A percentile compares a stretch with the other conserved stretches of the same genome.
Evolutionary conservation across 2,329 filamentous ascomycete genomes (phyloP).

Genomic region (Colletotrichum caudatum): DNA sequence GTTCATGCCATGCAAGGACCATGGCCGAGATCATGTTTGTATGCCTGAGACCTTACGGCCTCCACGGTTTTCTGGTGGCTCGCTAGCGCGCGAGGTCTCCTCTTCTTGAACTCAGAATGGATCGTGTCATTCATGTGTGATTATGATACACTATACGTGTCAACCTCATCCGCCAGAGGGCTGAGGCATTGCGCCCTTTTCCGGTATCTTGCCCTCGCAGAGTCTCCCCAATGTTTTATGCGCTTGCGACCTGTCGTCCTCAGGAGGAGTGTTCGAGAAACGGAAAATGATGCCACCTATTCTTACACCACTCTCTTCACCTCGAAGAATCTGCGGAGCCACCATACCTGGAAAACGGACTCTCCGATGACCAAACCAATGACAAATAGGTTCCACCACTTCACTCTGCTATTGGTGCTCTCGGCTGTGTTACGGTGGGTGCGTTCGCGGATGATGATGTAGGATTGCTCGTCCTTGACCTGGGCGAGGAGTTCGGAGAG

Average conservation of each 20-base stretch:
- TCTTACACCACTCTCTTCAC: constrained; percentile 74
- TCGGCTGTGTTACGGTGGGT: constrained; percentile 98
- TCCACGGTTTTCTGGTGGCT: background rate
- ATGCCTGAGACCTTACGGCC: background rate
- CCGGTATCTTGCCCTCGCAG: background rate
- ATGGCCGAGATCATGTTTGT: too few species aligned
- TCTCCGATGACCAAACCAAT: constrained; percentile 88
- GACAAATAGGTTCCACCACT: constrained; percentile 99
- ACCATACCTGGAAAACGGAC: constrained; percentile 99
- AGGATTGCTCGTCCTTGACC: constrained; percentile 97
- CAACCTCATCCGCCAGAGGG: background rate
- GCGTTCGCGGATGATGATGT: constrained; percentile 94
- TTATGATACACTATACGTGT: constrained; percentile 35
- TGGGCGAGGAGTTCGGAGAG: constrained; percentile 88
- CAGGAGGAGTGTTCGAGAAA: constrained; percentile 31
- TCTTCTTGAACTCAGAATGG: constrained; percentile 13
- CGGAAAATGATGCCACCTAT: constrained; percentile 14
- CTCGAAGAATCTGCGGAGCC: constrained; percentile 98
- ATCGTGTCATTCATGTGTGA: constrained; percentile 33
- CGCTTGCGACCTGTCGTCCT: constrained; percentile 25
- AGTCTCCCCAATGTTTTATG: constrained; percentile 13
- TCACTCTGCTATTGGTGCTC: constrained; percentile 96
- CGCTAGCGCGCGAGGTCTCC: background rate
- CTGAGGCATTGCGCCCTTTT: background rate
- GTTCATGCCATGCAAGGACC: background rate